These are phyloP conservation scores for Coccinonectria pachysandricola DNA, from an alignment of 2,329 filamentous ascomycete species.

Conservation along the genomic window DNA sequence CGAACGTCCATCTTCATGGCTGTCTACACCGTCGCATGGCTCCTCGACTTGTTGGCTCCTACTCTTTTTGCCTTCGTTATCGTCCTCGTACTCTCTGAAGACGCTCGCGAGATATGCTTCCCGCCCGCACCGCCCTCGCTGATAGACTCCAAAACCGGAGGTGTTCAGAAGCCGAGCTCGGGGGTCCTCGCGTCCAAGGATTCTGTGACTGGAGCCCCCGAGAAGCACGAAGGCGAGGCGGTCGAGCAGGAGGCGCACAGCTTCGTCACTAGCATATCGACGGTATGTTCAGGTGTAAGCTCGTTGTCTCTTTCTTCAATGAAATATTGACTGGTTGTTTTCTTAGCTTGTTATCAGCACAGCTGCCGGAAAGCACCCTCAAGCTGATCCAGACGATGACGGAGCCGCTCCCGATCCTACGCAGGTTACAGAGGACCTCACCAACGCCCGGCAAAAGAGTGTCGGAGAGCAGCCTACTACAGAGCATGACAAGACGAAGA, in stretches of 20 bases:
- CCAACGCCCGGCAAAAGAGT: constrained; percentile 31
- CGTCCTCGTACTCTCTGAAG: constrained; percentile 55
- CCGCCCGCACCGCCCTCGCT: constrained; percentile 68
- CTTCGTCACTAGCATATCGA: constrained; percentile 59
- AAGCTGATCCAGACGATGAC: constrained; percentile 47
- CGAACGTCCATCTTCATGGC: constrained; percentile 54
- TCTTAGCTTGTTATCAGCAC: constrained; percentile 60
- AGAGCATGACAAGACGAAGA: constrained; percentile 62
- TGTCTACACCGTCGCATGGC: constrained; percentile 56
- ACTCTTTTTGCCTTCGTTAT: constrained; percentile 48
- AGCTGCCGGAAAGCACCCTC: constrained; percentile 66
- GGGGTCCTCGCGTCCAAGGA: constrained; percentile 68
- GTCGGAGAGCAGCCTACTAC: constrained; percentile 34
- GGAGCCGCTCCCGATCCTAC: constrained; percentile 43
- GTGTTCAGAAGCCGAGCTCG: constrained; percentile 65
- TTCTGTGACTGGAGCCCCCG: constrained; percentile 69
- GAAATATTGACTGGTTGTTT: too few relatives aligned
- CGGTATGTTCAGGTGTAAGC: constrained; percentile 25
- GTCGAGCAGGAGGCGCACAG: constrained; percentile 76
- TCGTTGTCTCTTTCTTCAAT: too few relatives aligned
- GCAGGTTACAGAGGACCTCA: constrained; percentile 25
- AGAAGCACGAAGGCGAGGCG: constrained; percentile 74
- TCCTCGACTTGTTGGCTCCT: constrained; percentile 60
- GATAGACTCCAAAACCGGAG: constrained; percentile 59
- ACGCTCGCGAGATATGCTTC: constrained; percentile 54